Base-by-base conservation (phyloP, 257 asterid species). In the Jasminum sambac region DNA sequence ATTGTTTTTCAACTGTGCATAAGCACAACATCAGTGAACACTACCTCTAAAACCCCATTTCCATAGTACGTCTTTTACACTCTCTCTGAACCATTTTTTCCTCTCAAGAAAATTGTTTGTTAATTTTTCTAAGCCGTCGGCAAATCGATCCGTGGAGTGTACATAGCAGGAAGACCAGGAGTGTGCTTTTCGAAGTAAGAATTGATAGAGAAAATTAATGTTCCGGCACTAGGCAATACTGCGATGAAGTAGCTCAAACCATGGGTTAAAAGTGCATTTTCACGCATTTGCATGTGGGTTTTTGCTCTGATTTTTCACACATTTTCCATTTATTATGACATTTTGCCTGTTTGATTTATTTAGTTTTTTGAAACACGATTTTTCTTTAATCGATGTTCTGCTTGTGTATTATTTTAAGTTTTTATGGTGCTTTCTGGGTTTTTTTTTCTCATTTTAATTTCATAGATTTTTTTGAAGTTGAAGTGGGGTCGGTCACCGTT, bases 281-380 rank as follows among this genome's bases (percentile, higher is more conserved):
- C 58, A 48, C 58, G 58, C n/a, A 48, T 48, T 48, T 48, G 58
- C 58, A 48, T 48, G 58, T 48, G 58, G 58, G 24, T 17, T 48
- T 48, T 48, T 48, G 58, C 58, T 48, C 58, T 23, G 25, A 48
- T 48, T 48, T 17, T 9, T n/a, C 7, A 8, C 11, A 6, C 11
- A 10, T 39, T 50, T 50, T 50, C 59, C 59, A n/a, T 48, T 17
- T 50, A 50, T 50, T 17, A 8, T 50, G 21, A 50, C n/a, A 50
- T 50, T 48, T n/a, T 50, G 8, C 9, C 59, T 25, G 12, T 17
- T 10, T 50, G 59, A 50, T 50, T 50, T 50, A 6, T 17, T 50
- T n/a, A 16, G n/a, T n/a, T n/a, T n/a, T n/a, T n/a, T n/a, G n/a
- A n/a, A n/a, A n/a, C 16, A 2, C 17, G 25, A 6, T 50, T 17